Evolutionary conservation across 495 filamentous ascomycete genomes (phyloP), one percentile per base, ranked within the genome.

Genomic region (Talaromyces liani): DNA sequence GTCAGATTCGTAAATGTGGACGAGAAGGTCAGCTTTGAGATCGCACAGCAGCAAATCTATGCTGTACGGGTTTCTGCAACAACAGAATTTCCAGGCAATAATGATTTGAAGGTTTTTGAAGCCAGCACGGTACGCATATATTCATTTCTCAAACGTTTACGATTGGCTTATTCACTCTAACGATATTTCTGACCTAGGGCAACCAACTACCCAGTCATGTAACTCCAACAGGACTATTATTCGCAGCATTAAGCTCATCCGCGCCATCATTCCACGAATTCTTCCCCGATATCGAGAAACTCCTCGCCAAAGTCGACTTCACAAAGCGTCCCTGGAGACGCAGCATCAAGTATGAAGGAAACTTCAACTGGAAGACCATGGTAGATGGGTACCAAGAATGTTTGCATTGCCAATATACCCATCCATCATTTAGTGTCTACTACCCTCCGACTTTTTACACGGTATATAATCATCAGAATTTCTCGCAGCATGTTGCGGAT

Each of bases 311-410:
- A 58, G 83, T 87, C 4, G 82, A 87, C 61, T 87, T 87, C 66
- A 84, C 82, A 24, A 77, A 77, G 54, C 71, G 84, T 4, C 83
- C 84, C 6, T 77, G 85, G 64, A 76, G 81, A 14, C 79, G 79
- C 22, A 84, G 82, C 62, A 83, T 85, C 65, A 75, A 74, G 33
- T 87, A 87, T 55, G 77, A 82, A 63, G 84, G 84, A 0, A 73
- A 74, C 0, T 87, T 87, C 71, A 87, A 87, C 68, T 87, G 83
- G 84, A 87, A 87, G 66, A 85, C 84, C 0, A 87, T 87, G 84
- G 82, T 87, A 16, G 84, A 87, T 61, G 84, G 83, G 16, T 87
- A 83, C 62, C 84, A 87, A 68, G 84, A 87, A 70, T 87, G 84
- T 64, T 73, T 87, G 14, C 84, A 87, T 66, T 87, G 84, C 75